A percentile compares a stretch with the other conserved stretches of the same genome.
These are phyloP conservation scores for Aspergillus sp. DNA, from an alignment of 2,329 filamentous ascomycete species.

Conservation along the genomic window DNA sequence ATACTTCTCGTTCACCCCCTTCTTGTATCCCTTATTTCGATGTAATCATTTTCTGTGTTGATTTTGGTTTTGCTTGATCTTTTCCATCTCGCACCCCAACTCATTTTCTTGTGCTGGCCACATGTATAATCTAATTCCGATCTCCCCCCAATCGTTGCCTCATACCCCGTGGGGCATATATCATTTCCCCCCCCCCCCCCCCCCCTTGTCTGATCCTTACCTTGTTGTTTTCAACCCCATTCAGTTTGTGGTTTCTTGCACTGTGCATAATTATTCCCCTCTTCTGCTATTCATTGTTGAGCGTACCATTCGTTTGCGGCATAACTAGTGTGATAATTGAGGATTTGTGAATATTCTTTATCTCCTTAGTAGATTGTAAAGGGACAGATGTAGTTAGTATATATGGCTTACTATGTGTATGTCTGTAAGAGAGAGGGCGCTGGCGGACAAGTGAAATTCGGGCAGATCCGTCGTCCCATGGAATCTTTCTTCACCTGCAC, in stretches of 20 bases:
- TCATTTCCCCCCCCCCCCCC: conserved; percentile 23
- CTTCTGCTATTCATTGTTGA: conserved; percentile 15
- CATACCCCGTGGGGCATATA: conserved; percentile 35
- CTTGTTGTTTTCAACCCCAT: conserved; percentile 15
- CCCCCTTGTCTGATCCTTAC: conserved; percentile 9
- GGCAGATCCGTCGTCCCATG: no score
- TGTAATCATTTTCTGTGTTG: conserved; percentile 32
- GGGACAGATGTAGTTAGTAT: background rate
- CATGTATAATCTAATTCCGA: conserved; percentile 40
- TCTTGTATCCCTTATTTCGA: conserved; percentile 15
- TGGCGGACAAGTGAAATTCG: no score
- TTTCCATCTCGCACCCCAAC: conserved; percentile 15
- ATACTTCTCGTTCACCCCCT: conserved; percentile 12
- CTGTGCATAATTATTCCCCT: conserved; percentile 20
- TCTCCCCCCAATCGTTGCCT: conserved; percentile 28
- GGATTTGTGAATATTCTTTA: conserved; percentile 1
- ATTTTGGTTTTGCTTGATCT: conserved; percentile 15
- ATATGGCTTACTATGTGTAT: no score
- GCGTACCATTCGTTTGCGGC: conserved; percentile 14
- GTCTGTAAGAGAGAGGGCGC: no score
- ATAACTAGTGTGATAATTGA: conserved; percentile 22
- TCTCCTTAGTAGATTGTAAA: background rate
- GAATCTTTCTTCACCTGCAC: background rate
- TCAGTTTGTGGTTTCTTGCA: conserved; percentile 4
- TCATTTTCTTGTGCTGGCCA: conserved; percentile 41